Evolutionary conservation across 2,329 filamentous ascomycete genomes (phyloP).

Genomic region (Sordariomycetes sp.): DNA sequence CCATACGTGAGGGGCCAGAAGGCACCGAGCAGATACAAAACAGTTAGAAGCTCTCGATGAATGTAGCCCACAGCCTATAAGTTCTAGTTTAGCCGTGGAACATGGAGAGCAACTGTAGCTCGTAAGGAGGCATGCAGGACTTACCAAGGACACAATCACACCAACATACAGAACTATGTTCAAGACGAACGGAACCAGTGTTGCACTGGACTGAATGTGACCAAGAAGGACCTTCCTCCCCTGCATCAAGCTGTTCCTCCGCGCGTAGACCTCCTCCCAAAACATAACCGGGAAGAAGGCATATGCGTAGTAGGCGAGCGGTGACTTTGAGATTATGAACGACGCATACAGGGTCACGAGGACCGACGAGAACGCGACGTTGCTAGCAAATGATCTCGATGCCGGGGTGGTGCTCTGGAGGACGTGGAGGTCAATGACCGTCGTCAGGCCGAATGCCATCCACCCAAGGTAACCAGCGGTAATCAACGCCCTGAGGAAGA

Average conservation of each 20-base stretch:
- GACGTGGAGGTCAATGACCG: slow-evolving; percentile 79
- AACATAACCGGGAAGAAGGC: slow-evolving; percentile 86
- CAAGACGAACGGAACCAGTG: slow-evolving; percentile 43
- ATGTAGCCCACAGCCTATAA: slow-evolving; percentile 80
- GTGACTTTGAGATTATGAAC: slow-evolving; percentile 67
- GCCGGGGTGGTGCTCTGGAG: slow-evolving; percentile 56
- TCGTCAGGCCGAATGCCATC: slow-evolving; percentile 86
- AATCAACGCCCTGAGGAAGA: slow-evolving; percentile 81
- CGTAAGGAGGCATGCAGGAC: slow-evolving; percentile 11
- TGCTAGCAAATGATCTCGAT: slow-evolving; percentile 45
- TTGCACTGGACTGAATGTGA: slow-evolving; percentile 48
- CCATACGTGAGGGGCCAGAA: slow-evolving; percentile 73
- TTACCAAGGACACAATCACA: slow-evolving; percentile 65
- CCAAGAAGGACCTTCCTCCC: slow-evolving; percentile 58
- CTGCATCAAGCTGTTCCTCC: slow-evolving; percentile 52
- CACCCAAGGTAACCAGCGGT: slow-evolving; percentile 88
- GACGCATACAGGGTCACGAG: slow-evolving; percentile 67
- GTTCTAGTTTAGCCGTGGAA: background rate
- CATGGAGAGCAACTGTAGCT: background rate
- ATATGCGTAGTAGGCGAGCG: slow-evolving; percentile 79
- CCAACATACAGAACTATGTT: slow-evolving; percentile 57
- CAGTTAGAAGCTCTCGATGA: slow-evolving; percentile 73
- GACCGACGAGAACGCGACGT: slow-evolving; percentile 58
- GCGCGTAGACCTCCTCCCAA: slow-evolving; percentile 89
- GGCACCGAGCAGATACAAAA: slow-evolving; percentile 61